Conservation (phyloP, 257 asterid genomes). For the Nicotiana benthamiana region DNA sequence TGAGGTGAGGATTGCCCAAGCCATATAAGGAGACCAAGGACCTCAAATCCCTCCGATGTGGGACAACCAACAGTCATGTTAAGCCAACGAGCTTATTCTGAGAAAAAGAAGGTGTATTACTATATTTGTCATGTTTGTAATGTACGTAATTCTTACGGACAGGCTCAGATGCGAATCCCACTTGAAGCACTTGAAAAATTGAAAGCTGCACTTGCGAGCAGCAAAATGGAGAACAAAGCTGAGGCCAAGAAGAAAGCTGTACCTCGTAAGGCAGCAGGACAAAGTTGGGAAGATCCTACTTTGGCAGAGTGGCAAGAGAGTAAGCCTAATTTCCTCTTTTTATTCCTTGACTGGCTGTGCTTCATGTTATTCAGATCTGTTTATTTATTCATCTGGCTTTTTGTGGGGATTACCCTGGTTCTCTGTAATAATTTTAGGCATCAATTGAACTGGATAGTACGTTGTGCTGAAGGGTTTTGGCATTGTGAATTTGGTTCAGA, state of each 20-base stretch:
- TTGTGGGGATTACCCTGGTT: neutral
- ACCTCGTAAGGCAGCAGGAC: slow-evolving; percentile 94
- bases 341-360: neutral
- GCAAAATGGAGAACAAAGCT: slow-evolving; percentile 82
- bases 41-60: no score
- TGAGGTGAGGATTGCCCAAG: no score
- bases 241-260: slow-evolving; percentile 82
- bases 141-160: slow-evolving; percentile 9
- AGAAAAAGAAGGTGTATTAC: neutral
- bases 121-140: neutral
- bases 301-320: slow-evolving; percentile 98
- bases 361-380: neutral
- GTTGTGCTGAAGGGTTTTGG: neutral
- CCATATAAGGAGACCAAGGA: no score
- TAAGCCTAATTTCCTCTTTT: slow-evolving; percentile 21
- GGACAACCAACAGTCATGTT: no score
- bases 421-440: neutral
- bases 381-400: neutral
- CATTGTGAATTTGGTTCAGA: neutral
- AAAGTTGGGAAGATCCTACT: slow-evolving; percentile 92
- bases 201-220: slow-evolving; percentile 94
- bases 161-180: slow-evolving; percentile 97
- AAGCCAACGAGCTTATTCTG: neutral
- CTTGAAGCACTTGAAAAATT: slow-evolving; percentile 96
- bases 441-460: neutral